Base-by-base conservation (phyloP, 1,284 basidiomycete genomes). In the Paramarasmius palmivorus region DNA sequence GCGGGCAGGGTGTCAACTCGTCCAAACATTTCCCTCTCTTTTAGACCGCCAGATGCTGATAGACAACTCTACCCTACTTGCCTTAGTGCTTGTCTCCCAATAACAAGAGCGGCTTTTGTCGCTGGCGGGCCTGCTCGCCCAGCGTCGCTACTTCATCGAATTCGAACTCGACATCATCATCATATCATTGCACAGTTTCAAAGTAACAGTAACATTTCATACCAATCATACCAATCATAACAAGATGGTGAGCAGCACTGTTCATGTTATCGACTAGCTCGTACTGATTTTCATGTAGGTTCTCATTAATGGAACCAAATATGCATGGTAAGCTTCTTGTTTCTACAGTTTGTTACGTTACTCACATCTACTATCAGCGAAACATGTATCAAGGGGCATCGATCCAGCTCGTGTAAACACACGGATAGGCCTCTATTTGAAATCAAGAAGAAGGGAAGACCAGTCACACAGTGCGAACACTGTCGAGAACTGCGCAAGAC, bases 371-470 rank as follows among this genome's bases (percentile, higher is more conserved):
- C 23, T 54, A 45, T 25, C 59, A 90, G 88, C 65, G 87, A 88
- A 69, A 87, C 88, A 40, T 92, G 89, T 71, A 91, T 92, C 71
- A 91, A 91, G 69, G 89, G 89, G 10, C 89, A 92, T 71, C 84
- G 89, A 36, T 90, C 88, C 12, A 88, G 88, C 8, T 78, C 81
- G 44, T 92, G 89, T 69, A 82, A 84, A 54, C 90, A 91, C 67
- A 84, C 82, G 56, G 87, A 90, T 64, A 79, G 90, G 38, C 84
- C 89, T 23, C 74, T 91, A 50, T 90, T 85, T 66, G 88, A 91
- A 71, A 85, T 62, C 88, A 90, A 77, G 88, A 88, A 83, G 49
- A 92, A 86, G 70, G 89, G 86, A 46, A 78, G 89, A 48, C 89
- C 89, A 0, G 78, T 88, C n/a, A 90, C 88, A 2, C 90, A 92